Base-by-base conservation (phyloP, 768 basidiomycete species). In the Lactarius evosmus region DNA sequence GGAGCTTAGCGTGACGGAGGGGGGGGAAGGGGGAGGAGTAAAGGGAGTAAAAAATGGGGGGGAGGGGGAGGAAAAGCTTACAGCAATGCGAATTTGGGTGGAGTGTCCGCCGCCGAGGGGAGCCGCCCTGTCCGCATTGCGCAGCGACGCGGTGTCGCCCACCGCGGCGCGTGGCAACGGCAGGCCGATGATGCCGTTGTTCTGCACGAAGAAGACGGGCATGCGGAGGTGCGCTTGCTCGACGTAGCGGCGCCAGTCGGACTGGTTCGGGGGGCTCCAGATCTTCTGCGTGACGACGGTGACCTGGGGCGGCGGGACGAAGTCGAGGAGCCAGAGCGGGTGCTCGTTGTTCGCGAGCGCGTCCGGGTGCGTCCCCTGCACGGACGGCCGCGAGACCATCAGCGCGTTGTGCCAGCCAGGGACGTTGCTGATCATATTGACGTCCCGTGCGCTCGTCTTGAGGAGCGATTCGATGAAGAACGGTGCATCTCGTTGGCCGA, bases 241-340 rank as follows among this genome's bases (percentile, higher is more conserved):
- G 51, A 66, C 62, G 16, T 66, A 66, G n/a, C 62, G 65, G 6
- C 61, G 61, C 65, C 61, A 63, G 56, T 66, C 65, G 8, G 61
- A 63, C 52, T 63, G 62, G 22, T 63, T 63, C 17, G 61, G 61
- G 17, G 65, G 65, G 8, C 34, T 63, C 65, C 65, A 66, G 2
- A 66, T 58, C 40, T 46, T 17, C 46, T 66, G 65, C 2, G 65
- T 41, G 41, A 66, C 51, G 25, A 66, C 62, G 46, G 9, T 14
- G 56, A 7, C 17, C 1, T 2, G 19, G 19, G 46, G 49, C 16
- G 0, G 7, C n/a, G 64, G 64, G 19, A 56, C 19, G 16, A 61
- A 52, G 49, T 65, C 64, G 36, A 65, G n/a, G 22, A 65, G 29
- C 59, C 60, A 65, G 40, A 65, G 64, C 0, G 54, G 64, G 5